These are phyloP conservation scores for Epichloe gansuensis DNA, from an alignment of 2,329 filamentous ascomycete genomes.

Conservation along the genomic window DNA sequence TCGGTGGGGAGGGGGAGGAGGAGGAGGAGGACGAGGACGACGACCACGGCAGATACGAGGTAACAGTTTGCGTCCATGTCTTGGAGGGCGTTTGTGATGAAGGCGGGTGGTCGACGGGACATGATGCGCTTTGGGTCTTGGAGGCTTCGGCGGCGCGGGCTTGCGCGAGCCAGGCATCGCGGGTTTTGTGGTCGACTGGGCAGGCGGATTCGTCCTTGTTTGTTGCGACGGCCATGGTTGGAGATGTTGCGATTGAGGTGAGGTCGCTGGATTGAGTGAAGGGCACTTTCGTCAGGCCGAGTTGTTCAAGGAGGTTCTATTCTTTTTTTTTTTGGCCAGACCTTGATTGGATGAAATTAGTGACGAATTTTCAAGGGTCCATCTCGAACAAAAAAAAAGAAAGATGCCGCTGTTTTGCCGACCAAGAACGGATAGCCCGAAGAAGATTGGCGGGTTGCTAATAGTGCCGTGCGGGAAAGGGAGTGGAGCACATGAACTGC, in stretches of 20 bases:
- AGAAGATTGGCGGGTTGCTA: too few species aligned
- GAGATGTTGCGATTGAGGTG: background rate
- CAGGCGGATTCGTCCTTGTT: constrained; percentile 36
- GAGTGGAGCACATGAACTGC: too few species aligned
- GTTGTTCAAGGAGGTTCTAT: too few species aligned
- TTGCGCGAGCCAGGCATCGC: constrained; percentile 73
- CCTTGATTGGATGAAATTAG: too few species aligned
- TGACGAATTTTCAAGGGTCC: too few species aligned
- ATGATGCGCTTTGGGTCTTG: constrained; percentile 17
- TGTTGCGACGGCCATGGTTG: constrained; percentile 5
- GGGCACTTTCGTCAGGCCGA: too few species aligned
- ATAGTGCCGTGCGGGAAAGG: too few species aligned
- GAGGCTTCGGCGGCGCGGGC: constrained; percentile 38
- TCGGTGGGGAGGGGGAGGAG: constrained; percentile 15
- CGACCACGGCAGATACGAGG: constrained; percentile 29
- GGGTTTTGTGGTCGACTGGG: constrained; percentile 81
- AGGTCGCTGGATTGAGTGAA: background rate
- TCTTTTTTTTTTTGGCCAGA: too few species aligned
- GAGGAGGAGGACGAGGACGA: constrained; percentile 17
- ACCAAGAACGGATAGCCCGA: too few species aligned
- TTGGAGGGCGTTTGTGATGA: constrained; percentile 12
- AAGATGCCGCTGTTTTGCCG: too few species aligned
- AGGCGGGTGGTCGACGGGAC: constrained; percentile 22
- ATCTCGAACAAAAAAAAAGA: too few species aligned
- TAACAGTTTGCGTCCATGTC: constrained; percentile 31